Evolutionary conservation across 2,329 filamentous ascomycete genomes (phyloP).

Genomic region (Hymenoscyphus fraxineus): DNA sequence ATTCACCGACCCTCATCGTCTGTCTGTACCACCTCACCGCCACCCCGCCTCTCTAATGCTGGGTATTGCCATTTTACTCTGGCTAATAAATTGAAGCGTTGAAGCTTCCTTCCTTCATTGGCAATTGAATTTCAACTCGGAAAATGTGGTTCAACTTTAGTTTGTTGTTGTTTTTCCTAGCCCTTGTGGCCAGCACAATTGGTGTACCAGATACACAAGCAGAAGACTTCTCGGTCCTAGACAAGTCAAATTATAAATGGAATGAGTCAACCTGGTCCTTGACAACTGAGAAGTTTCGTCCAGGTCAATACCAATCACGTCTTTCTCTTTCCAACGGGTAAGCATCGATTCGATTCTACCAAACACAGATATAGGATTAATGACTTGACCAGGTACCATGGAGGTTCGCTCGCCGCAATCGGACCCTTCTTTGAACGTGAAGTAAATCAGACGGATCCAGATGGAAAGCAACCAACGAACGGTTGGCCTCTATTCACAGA

Average conservation of each 20-base stretch:
- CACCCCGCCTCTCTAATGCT: not conserved
- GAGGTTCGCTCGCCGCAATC: conserved; percentile 30
- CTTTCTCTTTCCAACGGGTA: conserved; percentile 35
- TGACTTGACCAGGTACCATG: conserved; percentile 28
- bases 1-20: not conserved
- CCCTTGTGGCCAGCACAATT: not conserved
- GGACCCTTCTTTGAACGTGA: conserved; percentile 35
- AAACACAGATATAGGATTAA: conserved; percentile 2
- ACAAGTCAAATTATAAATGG: conserved; percentile 27
- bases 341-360: conserved; percentile 1
- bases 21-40: not conserved
- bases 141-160: not conserved
- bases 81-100: not conserved
- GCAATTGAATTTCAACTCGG: not conserved
- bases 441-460: conserved; percentile 32
- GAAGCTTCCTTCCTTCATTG: not conserved
- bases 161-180: not conserved
- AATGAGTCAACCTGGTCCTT: conserved; percentile 32
- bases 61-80: not conserved
- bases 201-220: conserved; percentile 12
- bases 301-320: conserved; percentile 33
- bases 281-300: conserved; percentile 26
- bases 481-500: conserved; percentile 65
- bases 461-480: conserved; percentile 41
- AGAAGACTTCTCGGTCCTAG: conserved; percentile 31